Conservation (phyloP, 495 filamentous ascomycete genomes). For the Aspergillus affinis region DNA sequence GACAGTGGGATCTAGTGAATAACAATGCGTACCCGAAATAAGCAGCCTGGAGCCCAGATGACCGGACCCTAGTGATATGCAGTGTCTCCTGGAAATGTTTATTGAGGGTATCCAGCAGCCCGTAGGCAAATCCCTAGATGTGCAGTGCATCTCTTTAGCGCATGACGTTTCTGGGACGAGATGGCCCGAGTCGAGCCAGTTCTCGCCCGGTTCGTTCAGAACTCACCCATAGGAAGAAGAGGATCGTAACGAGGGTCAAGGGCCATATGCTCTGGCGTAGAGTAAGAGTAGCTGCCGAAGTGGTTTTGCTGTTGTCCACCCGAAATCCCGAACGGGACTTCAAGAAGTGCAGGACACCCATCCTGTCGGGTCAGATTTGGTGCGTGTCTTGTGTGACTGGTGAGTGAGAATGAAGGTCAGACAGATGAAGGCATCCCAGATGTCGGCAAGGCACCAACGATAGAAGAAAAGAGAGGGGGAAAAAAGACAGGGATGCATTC, state of each 20-base stretch:
- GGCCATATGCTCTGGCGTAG: conserved; percentile 56
- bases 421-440: not conserved
- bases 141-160: conserved; percentile 4
- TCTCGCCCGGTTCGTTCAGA: not conserved
- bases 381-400: not conserved
- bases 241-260: conserved; percentile 48
- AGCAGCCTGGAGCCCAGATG: conserved; percentile 54
- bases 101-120: conserved; percentile 46
- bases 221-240: conserved; percentile 71
- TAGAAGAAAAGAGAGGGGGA: not conserved
- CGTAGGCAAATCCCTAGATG: conserved; percentile 51
- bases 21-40: conserved; percentile 44
- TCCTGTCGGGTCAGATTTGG: not conserved
- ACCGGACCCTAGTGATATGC: conserved; percentile 48
- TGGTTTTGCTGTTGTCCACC: conserved; percentile 49
- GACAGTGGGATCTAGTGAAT: not conserved
- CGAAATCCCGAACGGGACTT: conserved; percentile 34
- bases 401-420: not conserved
- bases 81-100: conserved; percentile 58
- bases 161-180: not conserved
- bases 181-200: not conserved
- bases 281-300: conserved; percentile 57
- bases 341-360: conserved; percentile 19
- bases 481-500: not conserved
- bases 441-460: not conserved